A percentile compares a stretch with the other conserved stretches of the same genome.
phyloP scores from a whole-genome alignment of 2,329 filamentous ascomycete genomes.

The Fusarium marasasianum region DNA sequence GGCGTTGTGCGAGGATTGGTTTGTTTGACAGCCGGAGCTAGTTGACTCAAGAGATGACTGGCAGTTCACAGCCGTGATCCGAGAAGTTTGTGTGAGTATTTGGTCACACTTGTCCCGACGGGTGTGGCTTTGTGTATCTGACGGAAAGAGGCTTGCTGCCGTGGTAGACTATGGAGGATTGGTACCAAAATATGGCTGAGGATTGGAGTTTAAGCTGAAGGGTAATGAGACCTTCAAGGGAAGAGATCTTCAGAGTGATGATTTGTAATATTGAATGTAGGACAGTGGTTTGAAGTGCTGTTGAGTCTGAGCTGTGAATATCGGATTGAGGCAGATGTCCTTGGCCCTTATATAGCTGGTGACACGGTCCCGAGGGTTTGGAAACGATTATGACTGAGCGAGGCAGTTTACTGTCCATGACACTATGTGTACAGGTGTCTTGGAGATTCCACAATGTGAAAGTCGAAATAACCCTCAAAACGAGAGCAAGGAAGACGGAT shows the following conservation, averaged over 20 bases:
- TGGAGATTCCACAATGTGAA: constrained; percentile 39
- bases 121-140: constrained; percentile 33
- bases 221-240: not conserved
- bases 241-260: not conserved
- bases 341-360: constrained; percentile 44
- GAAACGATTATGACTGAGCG: constrained; percentile 33
- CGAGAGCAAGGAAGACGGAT: constrained; percentile 34
- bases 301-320: constrained; percentile 32
- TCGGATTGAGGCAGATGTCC: constrained; percentile 24
- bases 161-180: constrained; percentile 10
- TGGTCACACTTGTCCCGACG: constrained; percentile 35
- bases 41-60: constrained; percentile 27
- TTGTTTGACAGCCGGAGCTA: constrained; percentile 16
- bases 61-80: constrained; percentile 32
- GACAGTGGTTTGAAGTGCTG: constrained; percentile 16
- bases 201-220: not conserved
- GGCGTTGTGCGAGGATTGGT: constrained; percentile 22
- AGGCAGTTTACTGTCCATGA: constrained; percentile 44
- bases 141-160: constrained; percentile 33
- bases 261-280: not conserved
- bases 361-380: constrained; percentile 41
- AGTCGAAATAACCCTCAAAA: constrained; percentile 43
- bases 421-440: constrained; percentile 41
- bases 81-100: constrained; percentile 39
- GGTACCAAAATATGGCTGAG: constrained; percentile 3